Conservation (phyloP, 164 flowering plant genomes). For the Warburgia ugandensis region DNA sequence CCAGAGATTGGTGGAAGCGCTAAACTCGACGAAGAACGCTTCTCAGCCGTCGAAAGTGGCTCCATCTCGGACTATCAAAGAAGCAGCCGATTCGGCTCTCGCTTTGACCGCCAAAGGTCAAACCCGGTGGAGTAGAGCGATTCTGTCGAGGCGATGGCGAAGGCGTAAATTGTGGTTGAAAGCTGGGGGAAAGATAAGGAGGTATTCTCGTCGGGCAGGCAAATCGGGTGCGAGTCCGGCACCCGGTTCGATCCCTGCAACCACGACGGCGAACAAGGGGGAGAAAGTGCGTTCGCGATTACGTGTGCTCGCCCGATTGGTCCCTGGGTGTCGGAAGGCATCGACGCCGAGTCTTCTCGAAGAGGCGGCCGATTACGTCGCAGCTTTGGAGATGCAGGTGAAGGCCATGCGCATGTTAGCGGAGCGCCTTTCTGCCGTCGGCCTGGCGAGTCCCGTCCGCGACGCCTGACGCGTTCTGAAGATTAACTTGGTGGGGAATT, state of each 20-base stretch:
- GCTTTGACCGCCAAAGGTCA: constrained; percentile 64
- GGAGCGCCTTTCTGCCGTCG: constrained; percentile 32
- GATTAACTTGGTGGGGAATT: too few relatives aligned
- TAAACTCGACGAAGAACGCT: constrained; percentile 30
- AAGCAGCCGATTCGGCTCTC: constrained; percentile 57
- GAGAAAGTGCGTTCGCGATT: constrained; percentile 41
- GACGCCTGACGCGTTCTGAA: too few relatives aligned
- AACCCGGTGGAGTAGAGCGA: constrained; percentile 76
- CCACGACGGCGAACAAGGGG: constrained; percentile 38
- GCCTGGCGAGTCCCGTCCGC: constrained; percentile 3
- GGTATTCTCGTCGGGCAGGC: constrained; percentile 8
- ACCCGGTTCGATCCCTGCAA: constrained; percentile 15
- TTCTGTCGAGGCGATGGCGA: constrained; percentile 42
- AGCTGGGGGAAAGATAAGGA: constrained; percentile 17
- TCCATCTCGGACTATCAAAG: constrained; percentile 45
- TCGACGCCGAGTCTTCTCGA: constrained; percentile 56
- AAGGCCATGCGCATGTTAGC: constrained; percentile 53
- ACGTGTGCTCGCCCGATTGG: constrained; percentile 52
- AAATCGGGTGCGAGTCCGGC: constrained; percentile 22
- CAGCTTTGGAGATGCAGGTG: constrained; percentile 78
- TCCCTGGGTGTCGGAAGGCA: constrained; percentile 74
- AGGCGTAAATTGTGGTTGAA: constrained; percentile 42
- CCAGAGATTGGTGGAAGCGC: constrained; percentile 51
- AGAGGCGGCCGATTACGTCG: constrained; percentile 62
- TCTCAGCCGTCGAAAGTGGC: constrained; percentile 11